Base-by-base conservation (phyloP, 495 filamentous ascomycete species). In the Copromyces sp. region DNA sequence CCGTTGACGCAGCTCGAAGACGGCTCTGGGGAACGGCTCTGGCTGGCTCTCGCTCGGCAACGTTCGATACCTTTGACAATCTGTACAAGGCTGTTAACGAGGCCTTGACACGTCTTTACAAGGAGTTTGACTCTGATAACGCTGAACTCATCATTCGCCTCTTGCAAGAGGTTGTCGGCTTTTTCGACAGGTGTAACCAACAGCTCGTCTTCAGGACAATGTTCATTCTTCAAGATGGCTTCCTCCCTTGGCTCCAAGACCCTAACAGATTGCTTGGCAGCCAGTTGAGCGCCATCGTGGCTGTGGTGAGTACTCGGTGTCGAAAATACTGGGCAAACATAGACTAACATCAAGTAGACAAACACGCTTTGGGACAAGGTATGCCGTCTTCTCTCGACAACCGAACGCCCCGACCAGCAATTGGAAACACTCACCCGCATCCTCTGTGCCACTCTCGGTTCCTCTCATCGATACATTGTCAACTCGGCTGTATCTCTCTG, bases 161-260 rank as follows among this genome's bases (percentile, higher is more conserved):
- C 0, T 68, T 86, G 47, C 76, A 78, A 40, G 82, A 82, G 70
- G 44, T 82, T 9, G 74, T 75, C 11, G 70, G 71, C 44, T 86
- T 84, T 70, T 71, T 85, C 17, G 74, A 73, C n/a, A 76, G 82
- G 71, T 80, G 83, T 70, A 84, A 79, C 65, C 71, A 65, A n/a
- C 77, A 80, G 29, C 74, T 84, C 14, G 78, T 80, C 16, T 61
- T 80, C 39, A 81, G 77, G 68, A 74, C 81, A 29, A 76, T 92
- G n/a, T 77, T 82, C 9, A 84, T 83, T 45, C 76, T 89, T n/a
- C 90, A 93, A 77, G 79, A 83, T 42, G 90, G 89, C 2, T 75
- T 93, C 40, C 75, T 83, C 4, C 73, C 82, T 7, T 94, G 91
- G 90, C 79, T 93, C 40, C 81, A 83, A 70, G 92, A 94, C 74